These are phyloP conservation scores for Fomitopsis betulina DNA, from an alignment of 1,284 basidiomycete genomes.

Conservation along the genomic window DNA sequence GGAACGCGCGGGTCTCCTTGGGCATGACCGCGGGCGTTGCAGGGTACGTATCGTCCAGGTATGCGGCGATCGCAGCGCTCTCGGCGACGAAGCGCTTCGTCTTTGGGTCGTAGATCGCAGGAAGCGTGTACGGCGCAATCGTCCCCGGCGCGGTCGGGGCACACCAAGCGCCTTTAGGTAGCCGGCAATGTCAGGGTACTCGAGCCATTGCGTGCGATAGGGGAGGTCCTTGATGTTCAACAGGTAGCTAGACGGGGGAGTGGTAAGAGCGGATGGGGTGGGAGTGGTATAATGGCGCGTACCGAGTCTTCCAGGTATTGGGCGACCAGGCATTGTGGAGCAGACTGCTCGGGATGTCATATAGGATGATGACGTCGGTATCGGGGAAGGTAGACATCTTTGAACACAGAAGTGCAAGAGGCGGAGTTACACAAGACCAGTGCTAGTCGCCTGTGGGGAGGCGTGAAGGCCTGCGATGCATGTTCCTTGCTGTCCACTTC, in stretches of 20 bases:
- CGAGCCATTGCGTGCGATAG: conserved; percentile 27
- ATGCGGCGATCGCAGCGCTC: conserved; percentile 27
- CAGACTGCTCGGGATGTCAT: not conserved
- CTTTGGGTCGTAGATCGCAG: conserved; percentile 24
- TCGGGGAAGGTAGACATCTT: not conserved
- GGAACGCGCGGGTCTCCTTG: conserved; percentile 19
- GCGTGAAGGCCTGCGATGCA: too few species aligned
- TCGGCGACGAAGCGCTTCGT: conserved; percentile 22
- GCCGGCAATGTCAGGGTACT: conserved; percentile 27
- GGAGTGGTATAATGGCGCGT: not conserved
- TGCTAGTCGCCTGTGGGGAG: too few species aligned
- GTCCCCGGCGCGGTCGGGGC: not conserved
- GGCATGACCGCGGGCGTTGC: conserved; percentile 16
- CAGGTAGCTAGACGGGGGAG: conserved; percentile 9
- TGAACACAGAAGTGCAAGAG: not conserved
- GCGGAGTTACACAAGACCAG: too few species aligned
- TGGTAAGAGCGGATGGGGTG: too few species aligned
- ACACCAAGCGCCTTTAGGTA: not conserved
- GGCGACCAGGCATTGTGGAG: not conserved
- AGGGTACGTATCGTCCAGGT: conserved; percentile 28
- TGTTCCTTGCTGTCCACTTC: too few species aligned
- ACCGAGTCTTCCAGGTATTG: conserved; percentile 1
- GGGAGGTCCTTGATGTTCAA: conserved; percentile 26
- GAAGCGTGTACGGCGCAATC: conserved; percentile 18
- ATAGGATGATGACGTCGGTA: not conserved